Evolutionary conservation across 2,329 filamentous ascomycete species (phyloP).

Genomic region (Emmonsia crescens): DNA sequence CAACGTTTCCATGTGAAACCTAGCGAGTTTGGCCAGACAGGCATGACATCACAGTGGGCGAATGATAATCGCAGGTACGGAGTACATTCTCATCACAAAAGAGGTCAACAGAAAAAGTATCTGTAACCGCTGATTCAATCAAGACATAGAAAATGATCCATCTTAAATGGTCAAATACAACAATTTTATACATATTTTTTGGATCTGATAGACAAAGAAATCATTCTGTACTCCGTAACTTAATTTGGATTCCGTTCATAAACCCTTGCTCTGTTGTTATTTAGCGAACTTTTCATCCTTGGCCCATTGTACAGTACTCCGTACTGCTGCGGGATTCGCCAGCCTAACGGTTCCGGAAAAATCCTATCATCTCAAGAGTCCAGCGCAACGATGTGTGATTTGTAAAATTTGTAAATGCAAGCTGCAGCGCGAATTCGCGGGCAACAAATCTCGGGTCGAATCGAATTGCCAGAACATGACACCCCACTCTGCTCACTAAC

Average conservation of each 20-base stretch:
- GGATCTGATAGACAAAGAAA: not conserved
- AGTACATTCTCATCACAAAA: not conserved
- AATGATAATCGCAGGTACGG: not conserved
- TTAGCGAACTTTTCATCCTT: not conserved
- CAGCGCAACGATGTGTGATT: not conserved
- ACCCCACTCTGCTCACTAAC: not conserved
- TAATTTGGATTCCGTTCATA: not conserved
- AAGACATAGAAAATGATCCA: not conserved
- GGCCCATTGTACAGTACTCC: no score
- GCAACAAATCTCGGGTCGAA: not conserved
- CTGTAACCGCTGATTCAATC: not conserved
- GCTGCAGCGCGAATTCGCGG: not conserved
- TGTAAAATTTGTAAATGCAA: slow-evolving; percentile 5
- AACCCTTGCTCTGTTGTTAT: not conserved
- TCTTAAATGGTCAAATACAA: not conserved
- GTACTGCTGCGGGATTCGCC: not conserved
- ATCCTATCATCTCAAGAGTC: not conserved
- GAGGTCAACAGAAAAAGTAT: not conserved
- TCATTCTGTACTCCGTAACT: not conserved
- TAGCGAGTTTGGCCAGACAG: not conserved
- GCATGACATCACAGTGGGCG: not conserved
- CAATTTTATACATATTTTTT: not conserved
- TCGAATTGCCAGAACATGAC: not conserved
- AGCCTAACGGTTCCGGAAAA: not conserved
- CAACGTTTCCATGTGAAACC: slow-evolving; percentile 5